Evolutionary conservation across 23 red algal genomes (phyloP).

Genomic region (Gracilaria vermiculophylla): DNA sequence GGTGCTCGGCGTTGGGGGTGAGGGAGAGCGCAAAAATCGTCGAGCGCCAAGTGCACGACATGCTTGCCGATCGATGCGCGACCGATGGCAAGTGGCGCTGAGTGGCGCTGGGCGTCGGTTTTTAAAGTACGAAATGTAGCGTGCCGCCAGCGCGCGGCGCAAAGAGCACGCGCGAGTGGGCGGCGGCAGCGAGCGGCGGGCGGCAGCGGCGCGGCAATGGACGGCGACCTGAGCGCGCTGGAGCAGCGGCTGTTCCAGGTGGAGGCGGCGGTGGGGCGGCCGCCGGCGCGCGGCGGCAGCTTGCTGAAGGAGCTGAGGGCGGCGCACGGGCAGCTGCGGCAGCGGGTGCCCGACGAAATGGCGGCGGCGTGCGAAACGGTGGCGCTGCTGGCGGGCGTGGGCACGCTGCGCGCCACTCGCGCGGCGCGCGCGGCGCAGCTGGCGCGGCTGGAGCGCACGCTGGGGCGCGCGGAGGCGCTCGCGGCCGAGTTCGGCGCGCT

Average conservation of each 20-base stretch:
- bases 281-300: neutral
- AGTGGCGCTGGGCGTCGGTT: too few relatives aligned
- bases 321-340: neutral
- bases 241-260: neutral
- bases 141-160: too few relatives aligned
- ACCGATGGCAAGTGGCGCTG: too few relatives aligned
- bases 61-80: too few relatives aligned
- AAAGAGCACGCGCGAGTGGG: too few relatives aligned
- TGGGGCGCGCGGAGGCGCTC: neutral
- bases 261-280: slow-evolving; percentile 14
- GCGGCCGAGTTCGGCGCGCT: neutral
- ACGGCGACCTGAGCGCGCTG: slow-evolving; percentile 24
- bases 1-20: too few relatives aligned
- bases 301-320: neutral
- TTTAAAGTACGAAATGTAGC: too few relatives aligned
- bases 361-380: slow-evolving; percentile 28
- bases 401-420: neutral
- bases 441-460: neutral
- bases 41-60: too few relatives aligned
- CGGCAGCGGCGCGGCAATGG: too few relatives aligned
- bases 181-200: too few relatives aligned
- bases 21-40: too few relatives aligned
- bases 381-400: neutral
- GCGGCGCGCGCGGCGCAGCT: neutral
- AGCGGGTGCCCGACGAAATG: slow-evolving; percentile 34